Evolutionary conservation across 768 basidiomycete species (phyloP).

Genomic region (Suillus variegatus): DNA sequence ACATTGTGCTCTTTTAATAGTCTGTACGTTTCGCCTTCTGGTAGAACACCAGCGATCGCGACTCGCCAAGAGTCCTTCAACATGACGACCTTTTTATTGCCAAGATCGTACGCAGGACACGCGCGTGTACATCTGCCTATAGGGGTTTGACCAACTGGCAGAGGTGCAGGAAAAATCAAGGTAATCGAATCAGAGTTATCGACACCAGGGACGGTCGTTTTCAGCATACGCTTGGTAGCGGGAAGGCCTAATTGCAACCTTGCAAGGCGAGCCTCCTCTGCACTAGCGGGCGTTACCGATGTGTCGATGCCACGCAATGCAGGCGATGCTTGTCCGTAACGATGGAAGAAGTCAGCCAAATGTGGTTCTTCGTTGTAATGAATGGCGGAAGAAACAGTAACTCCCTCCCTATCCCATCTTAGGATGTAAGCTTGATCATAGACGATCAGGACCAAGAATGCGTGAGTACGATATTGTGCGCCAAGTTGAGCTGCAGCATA

Average conservation of each 20-base stretch:
- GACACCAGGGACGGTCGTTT: not conserved
- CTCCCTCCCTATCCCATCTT: too few relatives aligned
- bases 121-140: not conserved
- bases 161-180: not conserved
- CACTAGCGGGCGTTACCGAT: too few relatives aligned
- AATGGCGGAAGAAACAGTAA: too few relatives aligned
- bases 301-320: too few relatives aligned
- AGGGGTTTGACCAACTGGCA: not conserved
- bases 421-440: too few relatives aligned
- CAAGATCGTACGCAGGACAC: not conserved
- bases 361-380: too few relatives aligned
- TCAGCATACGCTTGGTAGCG: not conserved
- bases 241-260: slow-evolving; percentile 5
- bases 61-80: slow-evolving; percentile 5
- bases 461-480: too few relatives aligned
- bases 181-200: too few relatives aligned
- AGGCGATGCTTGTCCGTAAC: too few relatives aligned
- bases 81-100: not conserved
- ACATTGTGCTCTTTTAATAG: slow-evolving; percentile 20
- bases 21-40: slow-evolving; percentile 24
- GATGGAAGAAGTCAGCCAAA: too few relatives aligned
- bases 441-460: not conserved
- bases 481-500: too few relatives aligned
- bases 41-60: slow-evolving; percentile 7
- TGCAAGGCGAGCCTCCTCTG: not conserved